Evolutionary conservation across 306 rosid genomes (phyloP), one percentile per base, ranked within the genome.

Genomic region (Acacia melanoxylon): DNA sequence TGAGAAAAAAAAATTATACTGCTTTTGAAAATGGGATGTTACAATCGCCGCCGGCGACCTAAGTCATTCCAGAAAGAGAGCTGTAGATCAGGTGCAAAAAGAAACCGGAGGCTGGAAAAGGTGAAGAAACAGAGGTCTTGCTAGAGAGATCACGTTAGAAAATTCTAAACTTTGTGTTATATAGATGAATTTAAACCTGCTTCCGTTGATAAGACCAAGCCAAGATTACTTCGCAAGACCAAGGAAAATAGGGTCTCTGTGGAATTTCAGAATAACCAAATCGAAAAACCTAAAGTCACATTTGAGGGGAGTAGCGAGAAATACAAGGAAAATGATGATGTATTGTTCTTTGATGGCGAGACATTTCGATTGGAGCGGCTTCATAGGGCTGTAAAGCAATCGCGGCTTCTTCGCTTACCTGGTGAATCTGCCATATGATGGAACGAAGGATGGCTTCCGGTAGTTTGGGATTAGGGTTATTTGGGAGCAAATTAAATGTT

Each of bases 131-230:
- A n/a, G n/a, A n/a, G n/a, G n/a, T n/a, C n/a, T n/a, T n/a, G n/a
- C n/a, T n/a, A n/a, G n/a, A n/a, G n/a, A n/a, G n/a, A n/a, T n/a
- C n/a, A 73, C 76, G 14, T 20, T 75, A 40, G 42, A 10, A 62
- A 42, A 76, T 69, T 71, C 65, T 74, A 82, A 66, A 83, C 59
- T 58, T 71, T 61, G 74, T 85, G 79, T 71, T 61, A 71, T 86
- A 76, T 74, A 95, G 98, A 93, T 83, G 98, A 93, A 80, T 93
- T 93, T 72, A 95, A 95, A 65, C 98, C 98, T 24, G 98, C 97
- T 27, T 95, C n/a, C 98, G 95, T 93, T 29, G 98, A 95, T 73
- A 93, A 91, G 88, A 83, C 87, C 52, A 91, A 91, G 86, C 76
- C 89, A 15, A 98, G 98, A 82, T 84, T 86, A 66, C 82, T 95